Percentiles rank a stretch among this genome's conserved stretches.
Conservation (phyloP, 805 yeast species). For the Teunomyces atbi region DNA sequence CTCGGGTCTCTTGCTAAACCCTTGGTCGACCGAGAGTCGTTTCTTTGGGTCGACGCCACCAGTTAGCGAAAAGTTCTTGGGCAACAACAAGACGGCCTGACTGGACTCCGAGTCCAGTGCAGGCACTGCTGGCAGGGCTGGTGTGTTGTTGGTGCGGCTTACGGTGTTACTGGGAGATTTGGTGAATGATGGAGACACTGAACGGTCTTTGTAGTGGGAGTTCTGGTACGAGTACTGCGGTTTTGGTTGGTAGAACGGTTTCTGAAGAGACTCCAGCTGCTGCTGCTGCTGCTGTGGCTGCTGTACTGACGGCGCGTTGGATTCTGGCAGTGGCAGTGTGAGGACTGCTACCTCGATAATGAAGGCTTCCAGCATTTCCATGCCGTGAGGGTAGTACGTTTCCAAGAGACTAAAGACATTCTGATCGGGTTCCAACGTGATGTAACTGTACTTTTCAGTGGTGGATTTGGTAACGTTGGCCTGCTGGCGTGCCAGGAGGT, state of each 20-base stretch:
- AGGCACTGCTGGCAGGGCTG: slow-evolving; percentile 18
- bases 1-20: slow-evolving; percentile 4
- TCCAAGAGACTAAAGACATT: slow-evolving; percentile 59
- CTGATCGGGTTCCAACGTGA: slow-evolving; percentile 57
- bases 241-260: slow-evolving; percentile 28
- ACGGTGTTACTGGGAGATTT: slow-evolving; percentile 1
- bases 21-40: slow-evolving; percentile 26
- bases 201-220: slow-evolving; percentile 19
- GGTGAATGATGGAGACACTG: slow-evolving; percentile 24
- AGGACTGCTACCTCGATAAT: slow-evolving; percentile 40
- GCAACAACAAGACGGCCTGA: slow-evolving; percentile 49
- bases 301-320: slow-evolving; percentile 7
- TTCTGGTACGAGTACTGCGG: slow-evolving; percentile 26
- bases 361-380: slow-evolving; percentile 64
- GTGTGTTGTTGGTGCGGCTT: slow-evolving; percentile 31
- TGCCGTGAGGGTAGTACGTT: slow-evolving; percentile 61
- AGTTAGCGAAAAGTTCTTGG: slow-evolving; percentile 43
- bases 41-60: slow-evolving; percentile 20
- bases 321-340: not conserved
- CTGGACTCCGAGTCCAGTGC: slow-evolving; percentile 11
- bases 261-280: slow-evolving; percentile 1
- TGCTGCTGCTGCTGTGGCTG: slow-evolving; percentile 7
- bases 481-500: slow-evolving; percentile 8
- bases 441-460: slow-evolving; percentile 1
- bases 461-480: not conserved